These are phyloP conservation scores for Chalara sp. DNA, from an alignment of 2,329 filamentous ascomycete species.

Conservation along the genomic window DNA sequence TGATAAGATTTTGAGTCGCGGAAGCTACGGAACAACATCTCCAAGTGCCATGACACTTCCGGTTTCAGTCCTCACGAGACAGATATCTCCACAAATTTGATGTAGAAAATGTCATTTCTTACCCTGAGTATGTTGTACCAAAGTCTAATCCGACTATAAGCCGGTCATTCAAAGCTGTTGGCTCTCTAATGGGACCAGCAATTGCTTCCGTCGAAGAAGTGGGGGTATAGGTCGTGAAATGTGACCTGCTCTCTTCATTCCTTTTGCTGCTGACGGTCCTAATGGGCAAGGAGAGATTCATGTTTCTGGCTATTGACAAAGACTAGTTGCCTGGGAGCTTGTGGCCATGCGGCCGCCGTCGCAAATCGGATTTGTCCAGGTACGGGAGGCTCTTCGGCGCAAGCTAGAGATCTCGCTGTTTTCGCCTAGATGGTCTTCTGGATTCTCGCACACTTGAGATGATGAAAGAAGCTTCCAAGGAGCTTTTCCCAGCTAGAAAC, in stretches of 20 bases:
- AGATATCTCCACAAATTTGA: no score
- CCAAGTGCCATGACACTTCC: no score
- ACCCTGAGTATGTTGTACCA: constrained; percentile 79
- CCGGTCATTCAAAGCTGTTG: constrained; percentile 49
- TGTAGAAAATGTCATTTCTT: constrained; percentile 27
- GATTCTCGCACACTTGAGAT: no score
- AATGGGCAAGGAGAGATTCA: constrained; percentile 28
- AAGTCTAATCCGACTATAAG: constrained; percentile 77
- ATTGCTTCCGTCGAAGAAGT: constrained; percentile 55
- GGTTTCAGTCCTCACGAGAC: no score
- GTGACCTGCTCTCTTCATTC: constrained; percentile 26
- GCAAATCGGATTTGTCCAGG: not conserved
- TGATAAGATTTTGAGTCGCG: no score
- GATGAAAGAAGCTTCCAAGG: no score
- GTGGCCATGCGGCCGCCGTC: constrained; percentile 7
- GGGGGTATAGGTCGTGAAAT: constrained; percentile 36
- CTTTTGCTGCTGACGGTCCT: constrained; percentile 17
- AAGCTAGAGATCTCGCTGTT: no score
- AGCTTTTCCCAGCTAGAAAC: no score
- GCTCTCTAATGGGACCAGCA: constrained; percentile 51
- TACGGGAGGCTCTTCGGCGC: not conserved
- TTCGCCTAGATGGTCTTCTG: no score
- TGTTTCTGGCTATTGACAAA: constrained; percentile 10
- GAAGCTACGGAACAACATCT: no score
- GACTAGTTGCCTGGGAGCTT: not conserved